These are phyloP conservation scores for Suillus discolor DNA, from an alignment of 768 basidiomycete species.

Conservation along the genomic window DNA sequence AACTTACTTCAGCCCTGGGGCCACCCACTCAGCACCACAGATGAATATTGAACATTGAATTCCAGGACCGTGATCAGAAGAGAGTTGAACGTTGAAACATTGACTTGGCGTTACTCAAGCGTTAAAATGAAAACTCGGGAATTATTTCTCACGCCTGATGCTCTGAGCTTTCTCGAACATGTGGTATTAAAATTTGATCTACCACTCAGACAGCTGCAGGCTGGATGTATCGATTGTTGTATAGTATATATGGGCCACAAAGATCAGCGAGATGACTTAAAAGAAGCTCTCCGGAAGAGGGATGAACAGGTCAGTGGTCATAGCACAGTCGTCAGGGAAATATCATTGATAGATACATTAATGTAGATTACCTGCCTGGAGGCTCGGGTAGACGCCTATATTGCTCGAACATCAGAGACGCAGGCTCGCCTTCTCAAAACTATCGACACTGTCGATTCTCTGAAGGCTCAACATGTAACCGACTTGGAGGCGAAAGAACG, in stretches of 20 bases:
- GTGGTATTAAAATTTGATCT: not conserved
- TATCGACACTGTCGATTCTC: constrained; percentile 50
- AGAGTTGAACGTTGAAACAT: no score
- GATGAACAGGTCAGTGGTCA: constrained; percentile 27
- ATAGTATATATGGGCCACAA: constrained; percentile 25
- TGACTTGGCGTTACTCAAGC: no score
- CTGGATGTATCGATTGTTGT: constrained; percentile 11
- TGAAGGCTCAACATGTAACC: constrained; percentile 39
- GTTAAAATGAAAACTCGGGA: not conserved
- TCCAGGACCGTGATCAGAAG: no score
- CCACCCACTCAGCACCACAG: no score
- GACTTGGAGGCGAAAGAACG: constrained; percentile 41
- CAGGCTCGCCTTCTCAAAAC: constrained; percentile 51
- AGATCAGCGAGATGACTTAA: constrained; percentile 25
- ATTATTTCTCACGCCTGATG: not conserved
- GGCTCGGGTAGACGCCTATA: constrained; percentile 36
- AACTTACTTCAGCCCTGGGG: no score
- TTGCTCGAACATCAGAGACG: constrained; percentile 42
- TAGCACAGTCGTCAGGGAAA: not conserved
- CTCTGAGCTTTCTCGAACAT: not conserved
- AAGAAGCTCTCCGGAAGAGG: constrained; percentile 23
- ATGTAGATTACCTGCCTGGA: constrained; percentile 33
- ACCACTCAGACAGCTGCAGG: not conserved
- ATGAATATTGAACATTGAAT: no score
- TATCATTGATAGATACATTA: constrained; percentile 3